phyloP scores from a whole-genome alignment of 176 grass and related monocot species.

The Tuctoria greenei region DNA sequence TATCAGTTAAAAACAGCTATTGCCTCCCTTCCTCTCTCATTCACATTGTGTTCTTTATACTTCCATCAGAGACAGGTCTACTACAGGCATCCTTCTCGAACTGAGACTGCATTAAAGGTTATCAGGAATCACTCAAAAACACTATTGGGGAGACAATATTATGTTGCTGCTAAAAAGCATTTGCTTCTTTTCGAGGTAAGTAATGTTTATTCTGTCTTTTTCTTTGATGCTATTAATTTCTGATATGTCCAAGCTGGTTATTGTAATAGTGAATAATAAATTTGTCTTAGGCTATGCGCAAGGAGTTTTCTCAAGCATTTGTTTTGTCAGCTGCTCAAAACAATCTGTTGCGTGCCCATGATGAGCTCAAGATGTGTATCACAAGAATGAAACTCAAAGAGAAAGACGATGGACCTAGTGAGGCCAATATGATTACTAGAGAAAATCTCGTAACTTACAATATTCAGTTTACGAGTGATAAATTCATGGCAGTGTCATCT shows the following conservation, averaged over 20 bases:
- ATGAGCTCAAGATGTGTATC: conserved; percentile 96
- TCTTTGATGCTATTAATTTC: not conserved
- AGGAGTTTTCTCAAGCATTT: conserved; percentile 91
- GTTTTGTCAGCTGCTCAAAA: conserved; percentile 74
- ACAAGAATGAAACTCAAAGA: conserved; percentile 73
- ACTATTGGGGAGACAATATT: conserved; percentile 55
- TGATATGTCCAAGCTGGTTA: conserved; percentile 19
- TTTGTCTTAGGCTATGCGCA: conserved; percentile 72
- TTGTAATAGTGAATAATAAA: conserved; percentile 16
- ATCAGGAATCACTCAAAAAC: conserved; percentile 73
- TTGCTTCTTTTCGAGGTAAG: conserved; percentile 89
- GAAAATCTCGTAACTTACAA: conserved; percentile 75
- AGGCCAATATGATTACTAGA: conserved; percentile 70
- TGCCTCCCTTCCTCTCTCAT: not conserved
- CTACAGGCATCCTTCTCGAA: conserved; percentile 81
- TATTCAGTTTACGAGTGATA: conserved; percentile 84
- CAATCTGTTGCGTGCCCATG: conserved; percentile 77
- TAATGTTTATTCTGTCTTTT: conserved; percentile 2
- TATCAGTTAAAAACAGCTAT: not conserved
- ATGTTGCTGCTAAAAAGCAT: conserved; percentile 68
- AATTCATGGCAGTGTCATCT: conserved; percentile 65
- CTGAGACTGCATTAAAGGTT: conserved; percentile 70
- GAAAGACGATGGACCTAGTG: conserved; percentile 60
- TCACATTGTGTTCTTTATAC: conserved; percentile 18
- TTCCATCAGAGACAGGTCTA: conserved; percentile 52